Percentiles rank a stretch among this genome's conserved stretches.
Conservation (phyloP, 2,329 filamentous ascomycete species). For the Exophiala sp. region DNA sequence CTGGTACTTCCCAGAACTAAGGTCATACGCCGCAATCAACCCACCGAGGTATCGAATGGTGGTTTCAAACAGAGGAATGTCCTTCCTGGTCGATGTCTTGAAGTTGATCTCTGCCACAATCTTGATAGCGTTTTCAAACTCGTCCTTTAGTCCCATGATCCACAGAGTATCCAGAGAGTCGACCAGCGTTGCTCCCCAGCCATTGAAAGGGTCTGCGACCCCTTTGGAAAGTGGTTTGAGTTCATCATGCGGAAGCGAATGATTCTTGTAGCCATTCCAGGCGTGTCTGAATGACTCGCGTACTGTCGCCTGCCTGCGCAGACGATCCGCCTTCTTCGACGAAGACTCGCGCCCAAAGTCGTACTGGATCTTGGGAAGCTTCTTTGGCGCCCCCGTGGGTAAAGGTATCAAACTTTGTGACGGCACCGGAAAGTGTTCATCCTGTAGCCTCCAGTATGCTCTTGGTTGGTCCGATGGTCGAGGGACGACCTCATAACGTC, state of each 20-base stretch:
- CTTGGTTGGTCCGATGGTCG: conserved; percentile 13
- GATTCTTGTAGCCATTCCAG: conserved; percentile 73
- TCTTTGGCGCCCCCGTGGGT: conserved; percentile 63
- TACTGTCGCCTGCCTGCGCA: conserved; percentile 60
- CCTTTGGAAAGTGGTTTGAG: conserved; percentile 64
- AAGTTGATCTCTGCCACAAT: conserved; percentile 74
- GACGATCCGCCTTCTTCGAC: conserved; percentile 55
- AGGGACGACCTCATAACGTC: conserved; percentile 31
- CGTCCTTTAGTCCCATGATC: conserved; percentile 73
- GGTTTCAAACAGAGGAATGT: conserved; percentile 89
- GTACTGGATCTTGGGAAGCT: conserved; percentile 71
- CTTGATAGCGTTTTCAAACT: conserved; percentile 71
- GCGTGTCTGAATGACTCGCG: conserved; percentile 68
- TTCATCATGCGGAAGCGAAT: conserved; percentile 84
- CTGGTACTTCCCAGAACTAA: conserved; percentile 62
- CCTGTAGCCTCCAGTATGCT: conserved; percentile 62
- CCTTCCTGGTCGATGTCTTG: conserved; percentile 58
- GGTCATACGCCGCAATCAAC: conserved; percentile 76
- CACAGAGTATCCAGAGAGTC: conserved; percentile 77
- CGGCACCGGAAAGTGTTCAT: conserved; percentile 72
- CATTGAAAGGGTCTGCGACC: conserved; percentile 76
- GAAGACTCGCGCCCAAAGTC: conserved; percentile 61
- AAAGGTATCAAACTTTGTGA: conserved; percentile 65
- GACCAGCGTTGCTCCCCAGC: conserved; percentile 82
- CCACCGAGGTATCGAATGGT: conserved; percentile 88